Evolutionary conservation across 2,329 filamentous ascomycete species (phyloP).

Genomic region (Phoma sp.): DNA sequence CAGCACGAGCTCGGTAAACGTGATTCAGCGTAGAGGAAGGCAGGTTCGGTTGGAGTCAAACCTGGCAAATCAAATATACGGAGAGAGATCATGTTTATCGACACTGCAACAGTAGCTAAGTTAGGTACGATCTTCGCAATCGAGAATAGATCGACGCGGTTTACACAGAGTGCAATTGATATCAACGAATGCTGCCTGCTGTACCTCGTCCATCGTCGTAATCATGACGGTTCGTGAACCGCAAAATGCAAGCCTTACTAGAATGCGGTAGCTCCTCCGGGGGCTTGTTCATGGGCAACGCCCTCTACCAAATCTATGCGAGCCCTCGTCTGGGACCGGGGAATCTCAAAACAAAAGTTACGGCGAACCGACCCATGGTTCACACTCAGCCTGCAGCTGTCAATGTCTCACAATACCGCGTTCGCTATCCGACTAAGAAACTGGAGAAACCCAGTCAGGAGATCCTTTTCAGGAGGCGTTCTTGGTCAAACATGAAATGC

Average conservation of each 20-base stretch:
- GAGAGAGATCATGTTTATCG: no score
- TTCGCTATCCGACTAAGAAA: background rate
- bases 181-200: conserved; percentile 1
- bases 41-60: no score
- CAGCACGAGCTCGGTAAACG: no score
- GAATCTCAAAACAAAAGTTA: background rate
- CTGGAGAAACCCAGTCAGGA: background rate
- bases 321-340: conserved; percentile 4
- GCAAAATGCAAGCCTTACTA: background rate
- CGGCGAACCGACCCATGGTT: conserved; percentile 8
- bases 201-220: no score
- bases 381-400: conserved; percentile 1
- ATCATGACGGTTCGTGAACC: background rate
- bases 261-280: conserved; percentile 4
- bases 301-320: conserved; percentile 6
- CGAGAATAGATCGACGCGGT: background rate
- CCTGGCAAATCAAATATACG: no score
- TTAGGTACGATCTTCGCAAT: background rate
- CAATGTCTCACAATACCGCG: no score
- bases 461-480: background rate
- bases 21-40: no score
- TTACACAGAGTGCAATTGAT: background rate
- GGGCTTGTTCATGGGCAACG: conserved; percentile 6
- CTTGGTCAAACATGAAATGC: background rate
- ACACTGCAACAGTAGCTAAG: no score